These are phyloP conservation scores for Suhomyces guaymorum DNA, from an alignment of 1,139 yeast genomes.

Conservation along the genomic window DNA sequence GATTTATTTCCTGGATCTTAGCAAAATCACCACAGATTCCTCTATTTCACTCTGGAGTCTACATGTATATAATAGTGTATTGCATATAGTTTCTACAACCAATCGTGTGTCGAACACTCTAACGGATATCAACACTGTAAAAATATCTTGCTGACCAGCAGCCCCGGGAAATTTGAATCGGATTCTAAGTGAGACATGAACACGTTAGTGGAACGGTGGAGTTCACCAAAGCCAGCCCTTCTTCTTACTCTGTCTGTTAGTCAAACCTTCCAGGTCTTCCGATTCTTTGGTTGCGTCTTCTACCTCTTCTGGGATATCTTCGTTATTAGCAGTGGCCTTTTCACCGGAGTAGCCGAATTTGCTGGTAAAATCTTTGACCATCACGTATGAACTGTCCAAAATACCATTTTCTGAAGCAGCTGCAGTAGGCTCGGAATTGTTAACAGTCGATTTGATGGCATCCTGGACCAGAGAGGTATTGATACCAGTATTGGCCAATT, in stretches of 20 bases:
- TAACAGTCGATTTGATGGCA: background rate
- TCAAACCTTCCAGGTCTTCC: constrained; percentile 17
- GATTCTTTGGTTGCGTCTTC: too few species aligned
- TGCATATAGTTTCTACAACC: constrained; percentile 6
- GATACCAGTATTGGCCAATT: constrained; percentile 1
- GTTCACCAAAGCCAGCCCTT: constrained; percentile 38
- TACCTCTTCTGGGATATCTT: background rate
- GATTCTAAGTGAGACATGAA: too few species aligned
- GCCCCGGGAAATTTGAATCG: too few species aligned
- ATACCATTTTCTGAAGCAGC: constrained; percentile 4
- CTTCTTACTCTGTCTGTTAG: constrained; percentile 10
- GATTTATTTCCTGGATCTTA: too few species aligned
- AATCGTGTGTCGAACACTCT: constrained; percentile 3
- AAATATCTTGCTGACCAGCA: too few species aligned
- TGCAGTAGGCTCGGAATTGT: background rate
- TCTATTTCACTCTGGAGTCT: too few species aligned
- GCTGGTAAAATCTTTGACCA: constrained; percentile 18
- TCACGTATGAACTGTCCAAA: constrained; percentile 19
- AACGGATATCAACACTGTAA: constrained; percentile 2
- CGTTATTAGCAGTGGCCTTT: too few species aligned
- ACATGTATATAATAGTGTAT: constrained; percentile 8
- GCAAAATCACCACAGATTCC: too few species aligned
- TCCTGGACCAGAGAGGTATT: background rate
- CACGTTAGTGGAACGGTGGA: too few species aligned
- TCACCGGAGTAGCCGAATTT: constrained; percentile 12